phyloP scores from a whole-genome alignment of 2,329 filamentous ascomycete species.

The Endothia cerciana region DNA sequence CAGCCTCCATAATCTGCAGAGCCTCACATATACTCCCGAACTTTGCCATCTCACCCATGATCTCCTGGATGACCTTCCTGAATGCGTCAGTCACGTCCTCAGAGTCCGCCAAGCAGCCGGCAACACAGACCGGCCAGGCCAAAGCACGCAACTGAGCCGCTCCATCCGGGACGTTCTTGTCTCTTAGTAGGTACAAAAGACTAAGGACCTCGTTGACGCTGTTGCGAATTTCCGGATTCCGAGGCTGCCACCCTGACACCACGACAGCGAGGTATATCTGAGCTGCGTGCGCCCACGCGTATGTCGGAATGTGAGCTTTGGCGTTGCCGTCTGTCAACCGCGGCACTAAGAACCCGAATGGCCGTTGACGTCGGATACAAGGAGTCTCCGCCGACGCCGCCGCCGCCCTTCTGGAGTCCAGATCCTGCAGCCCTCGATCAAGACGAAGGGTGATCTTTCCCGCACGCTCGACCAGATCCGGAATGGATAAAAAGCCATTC shows the following conservation, averaged over 20 bases:
- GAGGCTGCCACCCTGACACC: conserved; percentile 55
- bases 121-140: conserved; percentile 43
- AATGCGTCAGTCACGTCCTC: conserved; percentile 35
- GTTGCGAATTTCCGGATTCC: conserved; percentile 45
- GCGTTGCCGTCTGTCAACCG: not conserved
- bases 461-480: conserved; percentile 51
- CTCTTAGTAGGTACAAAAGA: not conserved
- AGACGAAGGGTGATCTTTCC: not conserved
- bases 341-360: not conserved
- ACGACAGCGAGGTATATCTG: conserved; percentile 54
- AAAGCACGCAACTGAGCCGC: conserved; percentile 37
- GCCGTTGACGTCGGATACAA: not conserved
- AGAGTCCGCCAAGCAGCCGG: conserved; percentile 42
- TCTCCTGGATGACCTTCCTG: conserved; percentile 45
- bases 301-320: not conserved
- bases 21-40: conserved; percentile 52
- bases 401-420: not conserved
- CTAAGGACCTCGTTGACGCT: conserved; percentile 30
- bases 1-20: conserved; percentile 49
- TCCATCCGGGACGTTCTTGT: conserved; percentile 24
- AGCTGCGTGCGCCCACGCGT: conserved; percentile 50
- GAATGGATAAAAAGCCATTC: conserved; percentile 48
- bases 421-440: not conserved
- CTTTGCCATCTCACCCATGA: conserved; percentile 44
- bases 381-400: not conserved